A percentile compares a stretch with the other conserved stretches of the same genome.
Conservation (phyloP, 805 yeast genomes). For the Ogataea methylovora region DNA sequence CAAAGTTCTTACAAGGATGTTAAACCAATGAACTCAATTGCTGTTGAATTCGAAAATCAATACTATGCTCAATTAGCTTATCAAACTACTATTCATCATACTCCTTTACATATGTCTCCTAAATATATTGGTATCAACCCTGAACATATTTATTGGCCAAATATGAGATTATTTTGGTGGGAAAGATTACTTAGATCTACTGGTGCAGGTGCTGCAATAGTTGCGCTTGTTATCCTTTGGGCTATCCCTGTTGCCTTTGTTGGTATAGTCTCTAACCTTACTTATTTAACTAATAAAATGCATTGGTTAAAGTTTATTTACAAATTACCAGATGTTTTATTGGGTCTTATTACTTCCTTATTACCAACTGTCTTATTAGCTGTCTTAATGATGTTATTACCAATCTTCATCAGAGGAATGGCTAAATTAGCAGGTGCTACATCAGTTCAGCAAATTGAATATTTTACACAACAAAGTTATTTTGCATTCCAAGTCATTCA, state of each 20-base stretch:
- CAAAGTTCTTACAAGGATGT: conserved; percentile 42
- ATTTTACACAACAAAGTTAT: conserved; percentile 58
- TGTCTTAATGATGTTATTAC: conserved; percentile 57
- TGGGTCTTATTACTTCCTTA: conserved; percentile 62
- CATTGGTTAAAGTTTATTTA: conserved; percentile 51
- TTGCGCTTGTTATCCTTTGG: conserved; percentile 59
- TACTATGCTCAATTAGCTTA: conserved; percentile 67
- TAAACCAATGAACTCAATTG: conserved; percentile 69
- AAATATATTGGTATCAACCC: conserved; percentile 59
- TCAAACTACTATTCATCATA: conserved; percentile 57
- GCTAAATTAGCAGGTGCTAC: conserved; percentile 54
- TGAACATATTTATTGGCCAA: conserved; percentile 57
- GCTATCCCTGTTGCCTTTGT: conserved; percentile 74
- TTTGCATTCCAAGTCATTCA: conserved; percentile 67
- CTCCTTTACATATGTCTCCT: conserved; percentile 57
- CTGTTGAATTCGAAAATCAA: conserved; percentile 73
- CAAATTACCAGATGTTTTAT: conserved; percentile 41
- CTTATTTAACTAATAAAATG: conserved; percentile 49
- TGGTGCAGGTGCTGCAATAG: conserved; percentile 45
- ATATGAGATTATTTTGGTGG: conserved; percentile 77
- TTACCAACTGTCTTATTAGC: conserved; percentile 63
- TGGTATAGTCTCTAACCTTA: conserved; percentile 64
- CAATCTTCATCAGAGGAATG: conserved; percentile 56
- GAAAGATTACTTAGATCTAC: conserved; percentile 52
- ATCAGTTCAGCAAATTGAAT: conserved; percentile 50